Evolutionary conservation across 345 rosid species (phyloP).

Genomic region (Crucihimalaya himalaica): DNA sequence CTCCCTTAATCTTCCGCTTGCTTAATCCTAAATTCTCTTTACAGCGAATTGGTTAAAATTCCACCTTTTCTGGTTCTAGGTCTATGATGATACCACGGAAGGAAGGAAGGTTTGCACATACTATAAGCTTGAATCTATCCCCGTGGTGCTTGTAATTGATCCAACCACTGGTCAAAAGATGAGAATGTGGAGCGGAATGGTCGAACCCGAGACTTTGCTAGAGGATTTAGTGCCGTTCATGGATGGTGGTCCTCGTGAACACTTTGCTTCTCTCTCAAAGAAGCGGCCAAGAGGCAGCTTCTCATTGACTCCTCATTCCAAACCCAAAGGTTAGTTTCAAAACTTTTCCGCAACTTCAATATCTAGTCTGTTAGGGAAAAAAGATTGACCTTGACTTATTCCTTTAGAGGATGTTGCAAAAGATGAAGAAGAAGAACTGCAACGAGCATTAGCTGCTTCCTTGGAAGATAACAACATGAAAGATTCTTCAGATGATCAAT

Average conservation of each 20-base stretch:
- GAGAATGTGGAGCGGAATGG: slow-evolving; percentile 91
- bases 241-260: slow-evolving; percentile 93
- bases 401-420: slow-evolving; percentile 30
- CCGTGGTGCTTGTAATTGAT: slow-evolving; percentile 89
- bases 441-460: slow-evolving; percentile 66
- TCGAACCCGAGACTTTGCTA: slow-evolving; percentile 83
- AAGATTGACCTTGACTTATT: slow-evolving; percentile 2
- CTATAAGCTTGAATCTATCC: slow-evolving; percentile 79
- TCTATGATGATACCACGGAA: slow-evolving; percentile 85
- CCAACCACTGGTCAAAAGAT: slow-evolving; percentile 97
- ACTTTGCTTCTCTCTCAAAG: slow-evolving; percentile 68
- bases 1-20: background rate
- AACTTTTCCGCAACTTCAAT: background rate
- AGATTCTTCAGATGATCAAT: slow-evolving; percentile 40
- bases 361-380: background rate
- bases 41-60: background rate
- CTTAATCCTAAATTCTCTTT: slow-evolving; percentile 12
- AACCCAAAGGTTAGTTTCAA: slow-evolving; percentile 52
- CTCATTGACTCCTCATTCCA: slow-evolving; percentile 58
- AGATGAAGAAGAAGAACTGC: slow-evolving; percentile 68
- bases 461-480: slow-evolving; percentile 47
- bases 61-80: slow-evolving; percentile 43
- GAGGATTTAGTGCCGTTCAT: slow-evolving; percentile 91
- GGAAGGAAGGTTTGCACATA: slow-evolving; percentile 94
- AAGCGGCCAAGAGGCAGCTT: slow-evolving; percentile 87